Base-by-base conservation (phyloP, 2,329 filamentous ascomycete species). In the Fusarium pseudograminearum region DNA sequence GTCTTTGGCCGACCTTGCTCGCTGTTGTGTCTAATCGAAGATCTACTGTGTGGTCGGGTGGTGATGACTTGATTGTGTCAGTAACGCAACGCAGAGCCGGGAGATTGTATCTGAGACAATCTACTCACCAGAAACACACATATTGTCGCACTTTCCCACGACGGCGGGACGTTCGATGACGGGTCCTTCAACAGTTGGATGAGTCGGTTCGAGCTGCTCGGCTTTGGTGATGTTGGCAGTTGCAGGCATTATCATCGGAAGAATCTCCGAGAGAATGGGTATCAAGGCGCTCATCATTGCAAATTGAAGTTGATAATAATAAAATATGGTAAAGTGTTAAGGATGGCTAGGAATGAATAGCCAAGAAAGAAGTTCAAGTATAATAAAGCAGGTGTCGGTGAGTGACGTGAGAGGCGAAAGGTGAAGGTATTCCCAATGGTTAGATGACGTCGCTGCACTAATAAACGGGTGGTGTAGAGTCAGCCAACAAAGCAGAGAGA, bases 11-110 rank as follows among this genome's bases (percentile, higher is more conserved):
- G 74, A 89, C 87, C 87, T 83, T 92, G 89, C 74, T 89, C 85
- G 57, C 89, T 90, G 72, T 93, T 89, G 73, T 93, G 91, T 67
- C 91, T 89, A 24, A 93, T 83, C 8, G 87, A 85, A 1, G 89
- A 89, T 4, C 84, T 80, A 30, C 87, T 88, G 54, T 86, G 84
- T 9, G 90, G 88, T 68, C 88, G 87, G 4, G 90, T 87, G 40
- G 89, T 86, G 78, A 91, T 84, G 12, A 91, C 87, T 87, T 26
- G 20, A 2, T 12, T 1, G 11, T 24, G 45, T 70, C 24, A 70
- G 56, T 40, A 20, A 5, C 30, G 11, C n/a, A 20, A 5, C 26
- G 11, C 20, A 31, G 10, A 16, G 18, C 14, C 22, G 30, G 15
- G 28, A 33, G 2, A 2, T 11, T 24, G 11, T 26, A 30, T 48